Base-by-base conservation (phyloP, 176 grass and related monocot species). In the Hyparrhenia diplandra region DNA sequence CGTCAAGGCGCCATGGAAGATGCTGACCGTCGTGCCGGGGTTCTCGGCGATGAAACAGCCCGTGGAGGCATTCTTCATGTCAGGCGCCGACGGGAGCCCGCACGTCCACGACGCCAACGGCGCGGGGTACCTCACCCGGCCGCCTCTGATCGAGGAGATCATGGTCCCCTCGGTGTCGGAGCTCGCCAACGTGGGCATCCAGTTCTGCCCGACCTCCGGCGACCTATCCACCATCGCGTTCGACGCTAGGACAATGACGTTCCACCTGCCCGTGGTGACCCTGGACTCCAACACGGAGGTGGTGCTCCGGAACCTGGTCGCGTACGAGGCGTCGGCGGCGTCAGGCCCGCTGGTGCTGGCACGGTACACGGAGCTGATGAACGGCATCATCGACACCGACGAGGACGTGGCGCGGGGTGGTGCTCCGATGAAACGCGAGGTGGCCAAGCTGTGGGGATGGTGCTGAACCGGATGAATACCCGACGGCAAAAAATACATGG, bases 71-170 rank as follows among this genome's bases (percentile, higher is more conserved):
- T 83, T 94, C 43, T 88, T 94, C 78, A 59, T 41, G 66, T 41
- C 66, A 5, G 59, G 25, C 10, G 63, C 40, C 36, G 80, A 89
- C 18, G 86, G 41, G 23, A 80, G 67, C 75, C 34, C 68, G 10
- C 36, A 76, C 6, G 35, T 34, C 12, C 68, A 82, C 16, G 87
- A 92, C 72, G 34, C 23, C 30, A 78, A 60, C 3, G 25, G 55
- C 54, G 21, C 54, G 8, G 49, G 32, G 12, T 60, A 27, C 14
- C 74, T 89, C 21, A 85, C 83, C 67, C 85, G 74, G 6, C 76
- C 91, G 1, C 94, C 94, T 13, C 74, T 92, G 80, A 84, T 94
- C 29, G 94, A 97, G 81, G 91, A 94, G 85, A 97, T 94, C 87
- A 94, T 94, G 91, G 74, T 94, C 17, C 89, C 91, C 0, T 97